These are phyloP conservation scores for Phialophora expanda DNA, from an alignment of 2,329 filamentous ascomycete species.

Conservation along the genomic window DNA sequence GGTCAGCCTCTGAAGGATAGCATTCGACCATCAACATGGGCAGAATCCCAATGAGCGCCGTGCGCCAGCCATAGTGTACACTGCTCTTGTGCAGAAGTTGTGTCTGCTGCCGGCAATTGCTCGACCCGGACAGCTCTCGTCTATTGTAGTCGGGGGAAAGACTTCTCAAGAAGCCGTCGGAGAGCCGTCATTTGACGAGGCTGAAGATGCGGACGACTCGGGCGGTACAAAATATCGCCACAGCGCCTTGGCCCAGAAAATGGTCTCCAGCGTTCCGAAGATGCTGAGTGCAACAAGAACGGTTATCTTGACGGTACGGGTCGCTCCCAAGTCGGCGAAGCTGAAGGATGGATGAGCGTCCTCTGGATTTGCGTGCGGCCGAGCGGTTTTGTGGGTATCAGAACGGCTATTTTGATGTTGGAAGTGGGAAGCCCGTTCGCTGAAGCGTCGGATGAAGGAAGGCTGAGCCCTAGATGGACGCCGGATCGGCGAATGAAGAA, in stretches of 20 bases:
- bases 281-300: constrained; percentile 35
- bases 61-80: neutral
- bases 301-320: constrained; percentile 36
- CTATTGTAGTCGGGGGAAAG: neutral
- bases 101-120: neutral
- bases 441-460: neutral
- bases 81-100: neutral
- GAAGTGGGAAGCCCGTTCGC: neutral
- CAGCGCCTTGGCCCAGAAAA: constrained; percentile 38
- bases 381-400: neutral
- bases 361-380: neutral
- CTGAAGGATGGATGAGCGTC: constrained; percentile 15
- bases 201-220: neutral
- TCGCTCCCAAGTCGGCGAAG: constrained; percentile 37
- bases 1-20: neutral
- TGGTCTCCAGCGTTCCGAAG: constrained; percentile 38
- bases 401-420: neutral
- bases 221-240: constrained; percentile 30
- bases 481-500: neutral
- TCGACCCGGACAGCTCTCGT: neutral
- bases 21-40: neutral
- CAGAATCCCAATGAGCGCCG: neutral
- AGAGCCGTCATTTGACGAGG: neutral
- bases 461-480: neutral
- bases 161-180: neutral